Percentiles rank a stretch among this genome's conserved stretches.
Evolutionary conservation across 805 yeast genomes (phyloP).

Genomic region (Schwanniomyces yamadae): DNA sequence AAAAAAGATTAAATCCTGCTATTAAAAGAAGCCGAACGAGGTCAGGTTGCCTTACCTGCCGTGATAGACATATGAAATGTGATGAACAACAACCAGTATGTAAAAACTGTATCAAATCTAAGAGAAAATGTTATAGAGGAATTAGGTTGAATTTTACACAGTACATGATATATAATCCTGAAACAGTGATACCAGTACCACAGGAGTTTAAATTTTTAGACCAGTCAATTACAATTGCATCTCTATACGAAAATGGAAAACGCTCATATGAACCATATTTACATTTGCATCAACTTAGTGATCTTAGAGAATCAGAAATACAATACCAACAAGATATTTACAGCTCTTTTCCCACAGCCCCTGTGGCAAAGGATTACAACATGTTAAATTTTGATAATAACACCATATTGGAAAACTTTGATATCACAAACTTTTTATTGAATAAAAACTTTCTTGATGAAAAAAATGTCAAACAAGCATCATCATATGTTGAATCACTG

Average conservation of each 20-base stretch:
- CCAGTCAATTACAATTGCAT: constrained; percentile 44
- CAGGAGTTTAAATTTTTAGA: constrained; percentile 23
- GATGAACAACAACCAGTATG: constrained; percentile 65
- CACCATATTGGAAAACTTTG: constrained; percentile 21
- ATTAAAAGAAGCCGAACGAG: constrained; percentile 38
- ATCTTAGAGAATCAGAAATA: constrained; percentile 31
- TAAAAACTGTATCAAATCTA: constrained; percentile 51
- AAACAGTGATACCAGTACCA: constrained; percentile 7
- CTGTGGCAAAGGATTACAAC: constrained; percentile 1
- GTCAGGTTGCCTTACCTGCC: constrained; percentile 60
- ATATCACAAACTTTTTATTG: constrained; percentile 24
- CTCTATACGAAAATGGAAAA: constrained; percentile 36
- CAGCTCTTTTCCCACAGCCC: constrained; percentile 12
- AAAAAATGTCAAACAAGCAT: constrained; percentile 3
- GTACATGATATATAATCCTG: constrained; percentile 38
- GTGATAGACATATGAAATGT: constrained; percentile 66
- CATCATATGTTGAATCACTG: constrained; percentile 1
- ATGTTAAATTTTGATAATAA: constrained; percentile 7
- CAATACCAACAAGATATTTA: constrained; percentile 24
- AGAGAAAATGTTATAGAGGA: constrained; percentile 48
- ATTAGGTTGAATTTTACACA: constrained; percentile 45
- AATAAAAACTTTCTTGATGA: constrained; percentile 15
- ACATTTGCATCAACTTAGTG: constrained; percentile 29
- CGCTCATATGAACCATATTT: constrained; percentile 30
- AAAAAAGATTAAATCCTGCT: constrained; percentile 20